Evolutionary conservation across 495 filamentous ascomycete genomes (phyloP), one percentile per base, ranked within the genome.

Genomic region (Lasiosphaeria hispida): DNA sequence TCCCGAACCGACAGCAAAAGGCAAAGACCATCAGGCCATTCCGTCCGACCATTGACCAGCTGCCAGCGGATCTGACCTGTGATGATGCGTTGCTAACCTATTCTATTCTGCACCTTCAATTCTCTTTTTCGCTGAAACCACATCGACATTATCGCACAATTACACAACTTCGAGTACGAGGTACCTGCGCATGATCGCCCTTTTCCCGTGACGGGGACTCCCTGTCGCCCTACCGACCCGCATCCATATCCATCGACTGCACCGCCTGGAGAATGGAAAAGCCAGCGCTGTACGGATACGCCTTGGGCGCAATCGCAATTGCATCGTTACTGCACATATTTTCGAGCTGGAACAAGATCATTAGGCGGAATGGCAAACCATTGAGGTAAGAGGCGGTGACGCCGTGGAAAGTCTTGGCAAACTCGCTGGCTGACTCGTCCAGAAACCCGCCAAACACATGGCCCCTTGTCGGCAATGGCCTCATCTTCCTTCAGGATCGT

Each of bases 401-500:
- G n/a, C 8, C 5, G 17, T 4, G 33, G 1, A 10, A 19, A 37
- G 0, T 34, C 0, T 40, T 41, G 14, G 51, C 34, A 10, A 19
- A 35, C 0, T 19, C 7, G 0, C 33, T 23, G 11, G 36, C 41
- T 48, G 37, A 48, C 60, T 40, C 36, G 14, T 7, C 34, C 45
- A 79, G 76, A 48, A 74, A 72, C 23, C 80, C 83, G 0, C 81
- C 82, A 17, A 75, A 81, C 50, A 85, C 82, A 2, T 69, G 84
- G 2, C 83, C 82, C 7, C 57, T 85, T 0, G 73, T 76, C 7
- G 83, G 83, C 14, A 85, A 85, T 69, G 83, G 82, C 37, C 68
- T 85, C 54, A 69, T 78, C 37, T 85, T 85, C 48, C 72, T 85
- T 6, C 81, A 78, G 57, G 69, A 80, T 0, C 70, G 83, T 5